Conservation (phyloP, 1,139 yeast genomes). For the Hansenula lynferdii region DNA sequence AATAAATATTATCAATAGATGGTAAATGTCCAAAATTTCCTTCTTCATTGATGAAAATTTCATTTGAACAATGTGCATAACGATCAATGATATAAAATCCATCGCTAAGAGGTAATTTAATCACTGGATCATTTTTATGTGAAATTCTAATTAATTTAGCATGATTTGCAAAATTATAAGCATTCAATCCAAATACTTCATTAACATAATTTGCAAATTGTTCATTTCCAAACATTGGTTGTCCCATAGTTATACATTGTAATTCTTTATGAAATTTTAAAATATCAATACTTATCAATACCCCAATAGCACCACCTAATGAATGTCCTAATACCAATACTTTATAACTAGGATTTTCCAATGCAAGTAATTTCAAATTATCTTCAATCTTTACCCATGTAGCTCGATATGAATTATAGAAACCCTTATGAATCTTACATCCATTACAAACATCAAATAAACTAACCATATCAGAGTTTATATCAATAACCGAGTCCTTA, state of each 20-base stretch:
- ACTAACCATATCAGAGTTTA: conserved; percentile 33
- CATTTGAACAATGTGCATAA: conserved; percentile 40
- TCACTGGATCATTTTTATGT: conserved; percentile 42
- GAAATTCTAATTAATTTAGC: conserved; percentile 38
- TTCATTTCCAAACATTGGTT: conserved; percentile 43
- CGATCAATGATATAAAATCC: conserved; percentile 15
- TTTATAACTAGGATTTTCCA: conserved; percentile 26
- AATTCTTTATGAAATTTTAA: conserved; percentile 28
- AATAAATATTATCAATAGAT: conserved; percentile 27
- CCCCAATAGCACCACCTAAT: conserved; percentile 45
- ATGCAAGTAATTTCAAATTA: conserved; percentile 17
- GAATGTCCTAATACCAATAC: conserved; percentile 45
- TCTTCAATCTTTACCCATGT: conserved; percentile 30
- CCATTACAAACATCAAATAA: conserved; percentile 26
- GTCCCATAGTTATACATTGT: conserved; percentile 41
- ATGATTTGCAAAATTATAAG: not conserved
- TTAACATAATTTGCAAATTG: conserved; percentile 38
- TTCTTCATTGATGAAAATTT: conserved; percentile 41
- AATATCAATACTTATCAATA: conserved; percentile 35
- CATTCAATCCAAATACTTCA: conserved; percentile 13
- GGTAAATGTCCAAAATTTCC: conserved; percentile 25
- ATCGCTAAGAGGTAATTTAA: conserved; percentile 36
- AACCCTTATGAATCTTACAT: conserved; percentile 47
- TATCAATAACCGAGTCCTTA: conserved; percentile 41
- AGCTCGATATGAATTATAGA: conserved; percentile 30